A percentile compares a stretch with the other conserved stretches of the same genome.
Evolutionary conservation across 805 yeast genomes (phyloP).

Genomic region (Cephaloascus fragrans): DNA sequence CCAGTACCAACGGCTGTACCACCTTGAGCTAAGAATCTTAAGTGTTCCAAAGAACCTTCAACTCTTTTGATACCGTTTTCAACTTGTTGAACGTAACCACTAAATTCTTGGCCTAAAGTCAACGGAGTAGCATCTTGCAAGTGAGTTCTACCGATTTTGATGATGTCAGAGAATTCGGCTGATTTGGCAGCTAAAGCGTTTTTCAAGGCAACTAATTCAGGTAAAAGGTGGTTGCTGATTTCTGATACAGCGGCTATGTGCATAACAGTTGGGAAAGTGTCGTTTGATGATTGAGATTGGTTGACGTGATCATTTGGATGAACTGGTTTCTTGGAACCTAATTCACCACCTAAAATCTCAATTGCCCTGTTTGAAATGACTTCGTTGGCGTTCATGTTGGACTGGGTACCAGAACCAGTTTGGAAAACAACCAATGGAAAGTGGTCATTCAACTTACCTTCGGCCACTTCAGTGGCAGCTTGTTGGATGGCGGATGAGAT

Average conservation of each 20-base stretch:
- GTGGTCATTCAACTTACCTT: slow-evolving; percentile 86
- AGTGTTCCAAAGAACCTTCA: slow-evolving; percentile 63
- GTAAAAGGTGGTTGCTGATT: slow-evolving; percentile 65
- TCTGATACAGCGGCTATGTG: slow-evolving; percentile 97
- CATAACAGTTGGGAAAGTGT: slow-evolving; percentile 99
- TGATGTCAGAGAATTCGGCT: slow-evolving; percentile 78
- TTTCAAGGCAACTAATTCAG: slow-evolving; percentile 70
- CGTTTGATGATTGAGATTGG: slow-evolving; percentile 98
- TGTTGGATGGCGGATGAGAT: slow-evolving; percentile 76
- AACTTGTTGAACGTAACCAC: slow-evolving; percentile 92
- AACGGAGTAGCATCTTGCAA: slow-evolving; percentile 98
- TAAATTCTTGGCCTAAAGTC: slow-evolving; percentile 95
- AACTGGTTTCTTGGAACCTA: slow-evolving; percentile 89
- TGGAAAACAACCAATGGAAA: slow-evolving; percentile 98
- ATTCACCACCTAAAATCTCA: slow-evolving; percentile 84
- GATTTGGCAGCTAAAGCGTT: slow-evolving; percentile 70
- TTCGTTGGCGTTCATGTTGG: slow-evolving; percentile 98
- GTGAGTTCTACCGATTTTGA: slow-evolving; percentile 98
- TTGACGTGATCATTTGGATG: slow-evolving; percentile 99
- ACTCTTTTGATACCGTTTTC: slow-evolving; percentile 86
- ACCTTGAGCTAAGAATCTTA: slow-evolving; percentile 90
- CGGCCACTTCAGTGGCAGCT: slow-evolving; percentile 93
- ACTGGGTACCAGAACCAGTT: slow-evolving; percentile 98
- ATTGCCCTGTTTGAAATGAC: slow-evolving; percentile 98
- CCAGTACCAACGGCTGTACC: slow-evolving; percentile 99